Evolutionary conservation across 306 rosid genomes (phyloP), one percentile per base, ranked within the genome.

Genomic region (Inga leiocalycina): DNA sequence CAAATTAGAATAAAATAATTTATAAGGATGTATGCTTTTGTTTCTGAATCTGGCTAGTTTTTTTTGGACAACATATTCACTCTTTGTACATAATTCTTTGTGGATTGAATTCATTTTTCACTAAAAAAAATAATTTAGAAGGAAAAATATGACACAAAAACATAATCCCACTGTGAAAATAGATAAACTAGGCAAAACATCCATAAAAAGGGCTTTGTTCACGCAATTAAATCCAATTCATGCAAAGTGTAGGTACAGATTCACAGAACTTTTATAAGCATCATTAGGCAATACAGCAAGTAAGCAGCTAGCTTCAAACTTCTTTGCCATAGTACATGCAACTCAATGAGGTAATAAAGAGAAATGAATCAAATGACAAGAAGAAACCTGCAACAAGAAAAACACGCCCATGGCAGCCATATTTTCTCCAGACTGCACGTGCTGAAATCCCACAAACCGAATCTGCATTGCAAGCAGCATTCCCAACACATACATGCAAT

Each of bases 331-430:
- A 62, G 43, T 12, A 5, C 20, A 41, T 19, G 22, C 61, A 69
- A 59, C 14, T 65, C 16, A 44, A 78, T 35, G 41, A 51, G 27
- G 65, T 37, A 20, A 79, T n/a, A 67, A 15, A 68, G 19, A 84
- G 45, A 22, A 35, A 76, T 66, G 19, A 24, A 19, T 14, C 37
- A 52, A 19, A 3, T 8, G 41, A 10, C 82, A 79, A 64, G 71
- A 78, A 8, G 14, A 35, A 82, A 94, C 99, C 99, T 96, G 99
- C 84, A 96, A 88, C 90, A 96, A 86, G 97, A 96, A 96, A 92
- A 96, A 96, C 72, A 96, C 98, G 0, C 99, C 99, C 99, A 96
- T 90, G 37, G 99, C 93, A 72, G 93, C 98, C 99, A 96, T 96
- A 81, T 96, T 97, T 88, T 96, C 99, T 70, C 99, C 99, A 17